Evolutionary conservation across 2,329 filamentous ascomycete species (phyloP).

Genomic region (Penicillium digitatum): DNA sequence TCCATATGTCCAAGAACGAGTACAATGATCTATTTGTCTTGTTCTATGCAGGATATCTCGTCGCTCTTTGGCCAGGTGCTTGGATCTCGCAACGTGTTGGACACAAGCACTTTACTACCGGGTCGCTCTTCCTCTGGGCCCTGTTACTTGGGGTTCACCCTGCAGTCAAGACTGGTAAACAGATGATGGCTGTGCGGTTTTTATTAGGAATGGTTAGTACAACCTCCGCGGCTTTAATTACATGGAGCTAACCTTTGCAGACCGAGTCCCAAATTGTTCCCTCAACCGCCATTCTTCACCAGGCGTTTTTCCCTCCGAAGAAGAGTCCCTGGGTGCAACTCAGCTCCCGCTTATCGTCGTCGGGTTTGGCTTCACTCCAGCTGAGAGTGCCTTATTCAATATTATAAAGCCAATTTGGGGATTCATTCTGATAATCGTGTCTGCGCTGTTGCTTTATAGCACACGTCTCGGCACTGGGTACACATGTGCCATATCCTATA

Average conservation of each 20-base stretch:
- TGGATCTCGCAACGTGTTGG: neutral
- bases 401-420: neutral
- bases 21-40: neutral
- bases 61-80: neutral
- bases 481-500: neutral
- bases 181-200: neutral
- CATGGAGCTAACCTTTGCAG: neutral
- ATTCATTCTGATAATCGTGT: neutral
- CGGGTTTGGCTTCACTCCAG: neutral
- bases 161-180: neutral
- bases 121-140: neutral
- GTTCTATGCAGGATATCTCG: neutral
- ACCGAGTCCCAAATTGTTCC: neutral
- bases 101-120: neutral
- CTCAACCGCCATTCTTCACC: neutral
- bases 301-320: neutral
- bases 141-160: neutral
- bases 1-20: neutral
- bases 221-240: neutral
- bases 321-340: neutral
- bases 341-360: neutral
- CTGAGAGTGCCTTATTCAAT: neutral
- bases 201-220: neutral
- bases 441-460: neutral
- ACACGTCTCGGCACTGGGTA: neutral